These are phyloP conservation scores for Yamadazyma diddensiae DNA, from an alignment of 1,139 yeast genomes.

Conservation along the genomic window DNA sequence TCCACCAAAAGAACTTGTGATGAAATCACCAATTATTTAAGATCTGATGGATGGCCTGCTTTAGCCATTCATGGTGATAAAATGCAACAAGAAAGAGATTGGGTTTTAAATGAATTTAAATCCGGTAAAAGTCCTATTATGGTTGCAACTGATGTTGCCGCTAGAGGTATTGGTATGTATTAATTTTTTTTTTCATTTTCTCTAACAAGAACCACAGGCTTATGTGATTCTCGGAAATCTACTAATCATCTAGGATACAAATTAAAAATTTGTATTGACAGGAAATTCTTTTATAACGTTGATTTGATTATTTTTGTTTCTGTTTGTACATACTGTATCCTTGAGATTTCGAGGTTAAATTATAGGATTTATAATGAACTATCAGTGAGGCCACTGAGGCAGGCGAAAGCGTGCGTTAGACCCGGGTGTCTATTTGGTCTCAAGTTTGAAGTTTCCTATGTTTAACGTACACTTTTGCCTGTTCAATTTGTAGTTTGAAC, in stretches of 20 bases:
- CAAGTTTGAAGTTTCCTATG: conserved; percentile 1
- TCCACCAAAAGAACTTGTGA: conserved; percentile 98
- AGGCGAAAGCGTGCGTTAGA: conserved; percentile 9
- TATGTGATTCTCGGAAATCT: too few relatives aligned
- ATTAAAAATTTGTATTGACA: too few relatives aligned
- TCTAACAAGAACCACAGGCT: too few relatives aligned
- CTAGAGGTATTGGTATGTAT: conserved; percentile 99
- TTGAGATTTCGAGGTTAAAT: conserved; percentile 2
- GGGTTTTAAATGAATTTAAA: conserved; percentile 94
- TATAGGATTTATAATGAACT: conserved; percentile 1
- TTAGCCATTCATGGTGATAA: conserved; percentile 99
- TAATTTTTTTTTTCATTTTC: conserved; percentile 4
- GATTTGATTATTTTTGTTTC: background rate
- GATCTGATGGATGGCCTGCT: conserved; percentile 99
- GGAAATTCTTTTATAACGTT: conserved; percentile 2
- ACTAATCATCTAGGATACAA: too few relatives aligned
- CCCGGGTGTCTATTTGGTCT: conserved; percentile 3
- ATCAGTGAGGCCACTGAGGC: conserved; percentile 10
- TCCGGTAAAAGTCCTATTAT: conserved; percentile 89
- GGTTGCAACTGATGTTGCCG: conserved; percentile 99
- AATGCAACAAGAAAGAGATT: conserved; percentile 96
- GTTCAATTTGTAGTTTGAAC: conserved; percentile 1
- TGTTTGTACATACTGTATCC: background rate
- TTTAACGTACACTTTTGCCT: conserved; percentile 7
- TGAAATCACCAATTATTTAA: conserved; percentile 84